These are phyloP conservation scores for Stephania yunnanensis DNA, from an alignment of 164 flowering plant species.

Conservation along the genomic window DNA sequence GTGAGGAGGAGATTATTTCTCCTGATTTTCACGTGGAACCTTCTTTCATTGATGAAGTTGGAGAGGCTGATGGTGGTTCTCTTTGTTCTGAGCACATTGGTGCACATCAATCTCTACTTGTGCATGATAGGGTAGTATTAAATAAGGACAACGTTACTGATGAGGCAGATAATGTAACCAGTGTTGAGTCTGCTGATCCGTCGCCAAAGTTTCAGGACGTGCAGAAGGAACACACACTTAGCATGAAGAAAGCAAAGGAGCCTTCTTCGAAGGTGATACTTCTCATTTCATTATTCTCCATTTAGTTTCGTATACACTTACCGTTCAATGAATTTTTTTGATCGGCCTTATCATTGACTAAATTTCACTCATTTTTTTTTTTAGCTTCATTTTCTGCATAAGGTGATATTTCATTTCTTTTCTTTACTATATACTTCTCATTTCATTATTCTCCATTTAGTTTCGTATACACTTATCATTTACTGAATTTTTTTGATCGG, in stretches of 20 bases:
- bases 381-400: no score
- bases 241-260: slow-evolving; percentile 11
- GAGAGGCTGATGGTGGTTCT: neutral
- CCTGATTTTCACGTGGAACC: slow-evolving; percentile 23
- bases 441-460: neutral
- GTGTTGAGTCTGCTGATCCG: slow-evolving; percentile 11
- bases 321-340: neutral
- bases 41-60: neutral
- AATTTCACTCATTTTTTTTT: no score
- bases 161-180: slow-evolving; percentile 14
- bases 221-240: slow-evolving; percentile 12
- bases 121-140: neutral
- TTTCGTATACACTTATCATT: neutral
- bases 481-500: neutral
- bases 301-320: neutral
- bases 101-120: slow-evolving; percentile 20
- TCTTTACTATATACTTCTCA: neutral
- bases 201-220: slow-evolving; percentile 11
- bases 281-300: neutral
- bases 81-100: slow-evolving; percentile 19
- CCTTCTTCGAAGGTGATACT: slow-evolving; percentile 35
- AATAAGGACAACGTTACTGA: slow-evolving; percentile 9
- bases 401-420: neutral
- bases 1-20: slow-evolving; percentile 17
- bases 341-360: no score